Conservation (phyloP, 108 stramenopile genomes). For the Cyclostephanos invisitatus region DNA sequence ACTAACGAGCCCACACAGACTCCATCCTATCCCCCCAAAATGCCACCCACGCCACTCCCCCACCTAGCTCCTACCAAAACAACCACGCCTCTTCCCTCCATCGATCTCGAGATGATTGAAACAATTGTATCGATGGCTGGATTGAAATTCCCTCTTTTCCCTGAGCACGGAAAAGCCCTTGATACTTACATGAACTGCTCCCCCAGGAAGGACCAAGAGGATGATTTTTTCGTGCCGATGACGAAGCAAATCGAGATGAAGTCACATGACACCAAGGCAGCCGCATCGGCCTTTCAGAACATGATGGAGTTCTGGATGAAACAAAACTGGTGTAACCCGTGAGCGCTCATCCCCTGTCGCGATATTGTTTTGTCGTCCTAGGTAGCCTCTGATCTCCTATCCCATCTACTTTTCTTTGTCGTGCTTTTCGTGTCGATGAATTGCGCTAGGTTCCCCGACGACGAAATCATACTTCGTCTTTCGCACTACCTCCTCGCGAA, state of each 20-base stretch:
- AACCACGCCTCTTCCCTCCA: too few species aligned
- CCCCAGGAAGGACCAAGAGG: too few species aligned
- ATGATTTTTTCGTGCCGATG: not conserved
- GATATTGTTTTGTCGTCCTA: not conserved
- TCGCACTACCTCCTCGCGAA: not conserved
- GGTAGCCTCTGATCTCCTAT: not conserved
- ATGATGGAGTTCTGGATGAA: not conserved
- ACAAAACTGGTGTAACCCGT: constrained; percentile 11
- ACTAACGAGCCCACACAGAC: not conserved
- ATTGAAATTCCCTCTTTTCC: too few species aligned
- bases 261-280: not conserved
- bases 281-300: not conserved
- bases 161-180: too few species aligned
- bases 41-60: not conserved
- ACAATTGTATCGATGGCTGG: constrained; percentile 1
- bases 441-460: constrained; percentile 2
- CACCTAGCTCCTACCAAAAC: not conserved
- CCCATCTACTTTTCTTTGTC: too few species aligned
- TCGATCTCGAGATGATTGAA: constrained; percentile 12
- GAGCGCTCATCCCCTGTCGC: not conserved
- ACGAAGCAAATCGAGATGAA: constrained; percentile 23
- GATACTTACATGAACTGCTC: too few species aligned
- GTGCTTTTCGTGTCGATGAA: too few species aligned
- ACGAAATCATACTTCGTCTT: not conserved
- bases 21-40: not conserved